phyloP scores from a whole-genome alignment of 345 rosid species.

The Corymbia maculata region DNA sequence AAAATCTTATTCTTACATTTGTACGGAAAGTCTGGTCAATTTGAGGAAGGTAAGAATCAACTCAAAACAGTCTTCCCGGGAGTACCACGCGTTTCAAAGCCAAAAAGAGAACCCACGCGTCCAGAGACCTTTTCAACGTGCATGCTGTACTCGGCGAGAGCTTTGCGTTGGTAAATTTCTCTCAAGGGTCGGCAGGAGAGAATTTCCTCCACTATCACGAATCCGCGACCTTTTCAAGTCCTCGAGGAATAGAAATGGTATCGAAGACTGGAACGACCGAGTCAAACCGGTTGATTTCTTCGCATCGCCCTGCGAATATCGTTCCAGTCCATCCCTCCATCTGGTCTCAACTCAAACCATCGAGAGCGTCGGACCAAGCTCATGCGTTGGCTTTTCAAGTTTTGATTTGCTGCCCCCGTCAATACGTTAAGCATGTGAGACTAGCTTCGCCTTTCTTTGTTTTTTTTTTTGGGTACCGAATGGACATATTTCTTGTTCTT shows the following conservation, averaged over 20 bases:
- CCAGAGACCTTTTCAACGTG: not conserved
- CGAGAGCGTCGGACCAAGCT: not conserved
- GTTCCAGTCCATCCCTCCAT: not conserved
- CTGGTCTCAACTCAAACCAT: not conserved
- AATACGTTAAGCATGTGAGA: not conserved
- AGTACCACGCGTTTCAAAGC: not conserved
- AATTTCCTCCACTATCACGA: not conserved
- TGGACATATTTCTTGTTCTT: not conserved
- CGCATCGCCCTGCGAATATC: not conserved
- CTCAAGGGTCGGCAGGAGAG: not conserved
- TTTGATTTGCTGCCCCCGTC: not conserved
- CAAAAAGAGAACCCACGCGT: not conserved
- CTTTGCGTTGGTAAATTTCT: not conserved
- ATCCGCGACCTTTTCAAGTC: not conserved
- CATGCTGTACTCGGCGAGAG: not conserved
- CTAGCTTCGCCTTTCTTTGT: not conserved
- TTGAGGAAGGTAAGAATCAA: not conserved
- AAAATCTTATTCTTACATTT: too few species aligned
- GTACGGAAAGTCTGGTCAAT: not conserved
- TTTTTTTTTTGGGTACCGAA: too few species aligned
- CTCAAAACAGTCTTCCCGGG: not conserved
- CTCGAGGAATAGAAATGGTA: not conserved
- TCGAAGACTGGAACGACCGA: not conserved
- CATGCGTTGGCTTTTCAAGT: not conserved
- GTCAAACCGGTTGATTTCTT: not conserved